Evolutionary conservation across 768 basidiomycete species (phyloP), one percentile per base, ranked within the genome.

Genomic region (Leccinellum albellum): DNA sequence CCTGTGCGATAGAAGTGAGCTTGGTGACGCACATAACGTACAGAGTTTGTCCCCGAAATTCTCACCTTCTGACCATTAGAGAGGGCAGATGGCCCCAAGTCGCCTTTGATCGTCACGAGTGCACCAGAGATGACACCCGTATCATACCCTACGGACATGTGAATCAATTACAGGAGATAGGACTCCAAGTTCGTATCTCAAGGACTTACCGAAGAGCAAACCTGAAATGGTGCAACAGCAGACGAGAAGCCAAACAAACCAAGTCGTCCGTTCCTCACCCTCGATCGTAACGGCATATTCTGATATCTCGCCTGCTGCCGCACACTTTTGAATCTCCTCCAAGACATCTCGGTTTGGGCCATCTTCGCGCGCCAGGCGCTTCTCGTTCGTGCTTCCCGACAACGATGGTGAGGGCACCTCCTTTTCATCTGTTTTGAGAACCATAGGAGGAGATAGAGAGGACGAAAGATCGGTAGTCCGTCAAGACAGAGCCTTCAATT

Each of bases 121-220:
- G 89, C 86, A 26, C 89, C 89, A 54, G 87, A 89, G 23, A 91
- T 86, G 35, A 88, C 85, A 45, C 88, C 88, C 10, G 89, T 91
- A 66, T 91, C 89, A 64, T 91, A 91, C 24, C 89, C 88, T 89
- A 57, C 17, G 24, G 48, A 35, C 31, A 40, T 9, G 3, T 4
- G 10, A 6, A 40, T 40, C 40, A 40, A 8, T 29, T 15, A n/a
- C n/a, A n/a, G n/a, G n/a, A n/a, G n/a, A n/a, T n/a, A n/a, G n/a
- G n/a, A n/a, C n/a, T n/a, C n/a, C n/a, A n/a, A n/a, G n/a, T n/a
- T n/a, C n/a, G 4, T 17, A 9, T 4, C 12, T 14, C 20, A 44
- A 6, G 48, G 28, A 59, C 85, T 28, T 53, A 88, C 88, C 89
- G 58, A 91, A 91, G 7, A 90, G 77, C 23, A 89, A 70, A 17